Evolutionary conservation across 306 rosid species (phyloP).

Genomic region (Corylus americana): DNA sequence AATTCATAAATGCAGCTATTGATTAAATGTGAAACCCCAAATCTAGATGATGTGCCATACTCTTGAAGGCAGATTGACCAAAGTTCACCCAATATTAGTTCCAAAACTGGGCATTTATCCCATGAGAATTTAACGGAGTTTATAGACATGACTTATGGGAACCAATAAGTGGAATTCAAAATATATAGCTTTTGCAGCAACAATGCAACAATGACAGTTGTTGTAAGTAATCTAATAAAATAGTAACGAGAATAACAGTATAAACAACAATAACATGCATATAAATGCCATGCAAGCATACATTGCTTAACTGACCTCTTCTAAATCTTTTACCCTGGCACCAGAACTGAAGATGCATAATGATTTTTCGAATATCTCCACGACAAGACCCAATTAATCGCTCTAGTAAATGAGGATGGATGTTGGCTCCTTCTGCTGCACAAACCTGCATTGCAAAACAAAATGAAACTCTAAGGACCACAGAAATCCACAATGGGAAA

Average conservation of each 20-base stretch:
- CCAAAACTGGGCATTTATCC: not conserved
- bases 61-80: not conserved
- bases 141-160: not conserved
- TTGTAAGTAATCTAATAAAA: not conserved
- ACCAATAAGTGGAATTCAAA: not conserved
- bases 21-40: not conserved
- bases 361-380: conserved; percentile 80
- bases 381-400: conserved; percentile 54
- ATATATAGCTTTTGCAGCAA: not conserved
- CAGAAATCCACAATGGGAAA: conserved; percentile 18
- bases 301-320: conserved; percentile 48
- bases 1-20: not conserved
- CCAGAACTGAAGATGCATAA: conserved; percentile 93
- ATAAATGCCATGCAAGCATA: conserved; percentile 5
- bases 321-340: conserved; percentile 56
- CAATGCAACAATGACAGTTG: not conserved
- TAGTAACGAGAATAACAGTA: not conserved
- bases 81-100: not conserved
- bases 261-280: not conserved
- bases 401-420: conserved; percentile 55
- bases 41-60: not conserved
- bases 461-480: conserved; percentile 14
- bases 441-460: conserved; percentile 64
- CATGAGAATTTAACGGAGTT: not conserved
- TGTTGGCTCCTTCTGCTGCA: conserved; percentile 53